Base-by-base conservation (phyloP, 352 stramenopile genomes). In the Phytophthora pseudosyringae region DNA sequence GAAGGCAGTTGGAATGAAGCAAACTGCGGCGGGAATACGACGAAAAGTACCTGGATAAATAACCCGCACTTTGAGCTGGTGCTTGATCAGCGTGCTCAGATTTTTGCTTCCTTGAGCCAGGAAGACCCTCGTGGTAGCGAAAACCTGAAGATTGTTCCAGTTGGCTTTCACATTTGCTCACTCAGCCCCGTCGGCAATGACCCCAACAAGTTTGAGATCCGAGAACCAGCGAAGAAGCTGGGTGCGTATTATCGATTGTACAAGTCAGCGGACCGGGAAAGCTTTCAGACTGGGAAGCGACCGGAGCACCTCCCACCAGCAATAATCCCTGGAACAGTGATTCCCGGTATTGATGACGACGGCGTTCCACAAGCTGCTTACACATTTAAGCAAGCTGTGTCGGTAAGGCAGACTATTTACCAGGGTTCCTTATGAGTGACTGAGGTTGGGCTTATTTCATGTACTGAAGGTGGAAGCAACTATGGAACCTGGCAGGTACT, bases 1-100 rank as follows among this genome's bases (percentile, higher is more conserved):
- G 71, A 92, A 73, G 88, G 88, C 0, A 76, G 67, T 32, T 97
- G 89, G 89, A 89, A 89, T 38, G 83, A 95, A 60, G 45, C 54
- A 1, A 93, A 73, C n/a, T 90, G 80, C 47, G 89, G 87, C 16
- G 86, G 89, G 11, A 96, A 96, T 59, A 84, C 73, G 0, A 90
- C 72, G 0, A 89, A 93, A 55, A 91, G 67, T n/a, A 97, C 90
- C 0, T 97, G 90, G 88, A 78, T 90, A 29, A 93, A 90, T 48
- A 97, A 97, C 25, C 90, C 90, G 0, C 89, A 81, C 32, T 95
- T 94, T 46, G 81, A 93, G 28, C 57, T 97, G 4, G 59, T 71
- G 18, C 45, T 97, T 1, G 69, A 89, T 35, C 73, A 90, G 29
- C 79, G 77, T 4, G 80, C 76, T 21, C 78, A 69, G 1, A 73